Percentiles rank a stretch among this genome's conserved stretches.
phyloP scores from a whole-genome alignment of 768 basidiomycete species.

The Hypholoma fasciculare region DNA sequence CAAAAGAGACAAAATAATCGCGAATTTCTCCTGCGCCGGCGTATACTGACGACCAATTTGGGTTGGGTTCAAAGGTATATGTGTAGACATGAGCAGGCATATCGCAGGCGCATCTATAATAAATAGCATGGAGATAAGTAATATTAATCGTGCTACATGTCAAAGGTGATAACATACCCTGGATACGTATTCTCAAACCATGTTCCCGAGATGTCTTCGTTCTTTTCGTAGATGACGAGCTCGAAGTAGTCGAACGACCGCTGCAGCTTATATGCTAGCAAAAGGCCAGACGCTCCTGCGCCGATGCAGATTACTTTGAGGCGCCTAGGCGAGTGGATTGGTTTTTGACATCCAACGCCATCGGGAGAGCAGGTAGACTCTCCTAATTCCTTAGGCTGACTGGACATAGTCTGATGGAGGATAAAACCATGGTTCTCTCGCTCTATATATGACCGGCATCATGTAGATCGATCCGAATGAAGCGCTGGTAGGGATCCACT shows the following conservation, averaged over 20 bases:
- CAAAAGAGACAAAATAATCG: conserved; percentile 28
- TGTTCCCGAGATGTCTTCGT: conserved; percentile 28
- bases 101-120: conserved; percentile 23
- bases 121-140: not conserved
- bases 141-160: not conserved
- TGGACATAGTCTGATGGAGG: no score
- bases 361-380: not conserved
- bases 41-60: conserved; percentile 32
- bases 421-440: no score
- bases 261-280: conserved; percentile 33
- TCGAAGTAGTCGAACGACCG: conserved; percentile 33
- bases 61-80: conserved; percentile 33
- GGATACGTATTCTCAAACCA: conserved; percentile 39
- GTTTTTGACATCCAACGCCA: conserved; percentile 7
- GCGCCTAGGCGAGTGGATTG: conserved; percentile 27
- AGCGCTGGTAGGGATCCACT: no score
- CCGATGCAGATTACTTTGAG: conserved; percentile 33
- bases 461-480: no score
- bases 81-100: conserved; percentile 31
- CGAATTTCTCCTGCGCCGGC: conserved; percentile 29
- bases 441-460: no score
- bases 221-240: conserved; percentile 33
- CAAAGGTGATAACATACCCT: conserved; percentile 17
- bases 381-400: not conserved
- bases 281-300: conserved; percentile 34